phyloP scores from a whole-genome alignment of 148 eudicot genomes.

The Mesembryanthemum crystallinum region DNA sequence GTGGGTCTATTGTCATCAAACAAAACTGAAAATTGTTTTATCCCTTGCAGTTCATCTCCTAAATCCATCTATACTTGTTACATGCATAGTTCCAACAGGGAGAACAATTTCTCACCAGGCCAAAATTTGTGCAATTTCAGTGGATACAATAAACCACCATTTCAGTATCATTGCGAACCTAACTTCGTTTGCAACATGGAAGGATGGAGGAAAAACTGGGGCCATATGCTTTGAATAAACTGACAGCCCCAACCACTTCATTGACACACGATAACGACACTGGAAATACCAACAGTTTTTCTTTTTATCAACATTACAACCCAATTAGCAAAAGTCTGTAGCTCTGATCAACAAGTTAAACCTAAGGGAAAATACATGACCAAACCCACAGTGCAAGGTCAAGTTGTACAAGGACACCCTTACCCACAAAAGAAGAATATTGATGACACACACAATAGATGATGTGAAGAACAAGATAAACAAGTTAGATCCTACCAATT shows the following conservation, averaged over 20 bases:
- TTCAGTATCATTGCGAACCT: constrained; percentile 14
- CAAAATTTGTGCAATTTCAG: no score
- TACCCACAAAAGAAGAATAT: constrained; percentile 19
- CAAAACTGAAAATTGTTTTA: no score
- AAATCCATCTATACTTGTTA: no score
- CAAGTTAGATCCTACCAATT: constrained; percentile 37
- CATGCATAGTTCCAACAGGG: no score
- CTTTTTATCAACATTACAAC: constrained; percentile 41
- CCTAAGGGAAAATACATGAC: constrained; percentile 29
- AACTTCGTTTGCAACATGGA: constrained; percentile 1
- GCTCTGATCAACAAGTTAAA: constrained; percentile 31
- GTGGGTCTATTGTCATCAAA: no score
- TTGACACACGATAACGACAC: constrained; percentile 27
- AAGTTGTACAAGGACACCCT: constrained; percentile 26
- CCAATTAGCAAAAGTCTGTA: constrained; percentile 44
- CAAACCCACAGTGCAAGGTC: constrained; percentile 30
- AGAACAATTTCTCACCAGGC: no score
- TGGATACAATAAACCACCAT: background rate
- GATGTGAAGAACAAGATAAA: constrained; percentile 19
- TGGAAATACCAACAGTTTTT: constrained; percentile 24
- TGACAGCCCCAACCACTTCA: constrained; percentile 30
- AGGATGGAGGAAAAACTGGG: background rate
- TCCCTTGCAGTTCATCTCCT: no score
- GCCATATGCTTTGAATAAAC: constrained; percentile 20
- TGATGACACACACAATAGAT: constrained; percentile 29